These are phyloP conservation scores for Aspergillus sp. DNA, from an alignment of 2,329 filamentous ascomycete genomes.

Conservation along the genomic window DNA sequence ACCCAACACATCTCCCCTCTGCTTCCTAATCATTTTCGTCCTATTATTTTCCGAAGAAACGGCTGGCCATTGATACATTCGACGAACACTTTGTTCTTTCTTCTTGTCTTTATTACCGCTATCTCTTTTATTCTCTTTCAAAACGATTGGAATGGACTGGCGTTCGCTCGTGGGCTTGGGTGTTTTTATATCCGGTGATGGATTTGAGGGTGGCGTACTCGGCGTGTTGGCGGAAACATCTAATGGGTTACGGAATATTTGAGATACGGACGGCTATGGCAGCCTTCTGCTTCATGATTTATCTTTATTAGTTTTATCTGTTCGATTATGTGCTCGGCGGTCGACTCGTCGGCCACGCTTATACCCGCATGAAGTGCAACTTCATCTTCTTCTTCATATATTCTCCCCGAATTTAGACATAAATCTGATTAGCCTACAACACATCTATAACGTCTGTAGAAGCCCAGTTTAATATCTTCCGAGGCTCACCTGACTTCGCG, in stretches of 20 bases:
- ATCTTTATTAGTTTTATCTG: slow-evolving; percentile 28
- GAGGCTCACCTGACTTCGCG: slow-evolving; percentile 37
- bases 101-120: slow-evolving; percentile 19
- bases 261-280: slow-evolving; percentile 19
- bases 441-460: not conserved
- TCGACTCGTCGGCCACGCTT: not conserved
- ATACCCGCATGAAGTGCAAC: not conserved
- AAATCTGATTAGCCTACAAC: not conserved
- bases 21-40: slow-evolving; percentile 28
- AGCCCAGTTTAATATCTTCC: not conserved
- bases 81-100: slow-evolving; percentile 14
- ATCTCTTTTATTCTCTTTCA: slow-evolving; percentile 25
- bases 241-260: slow-evolving; percentile 29
- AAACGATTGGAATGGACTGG: slow-evolving; percentile 28
- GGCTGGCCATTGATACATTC: slow-evolving; percentile 8
- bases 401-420: not conserved
- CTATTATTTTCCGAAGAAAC: slow-evolving; percentile 16
- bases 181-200: slow-evolving; percentile 23
- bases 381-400: not conserved
- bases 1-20: slow-evolving; percentile 33
- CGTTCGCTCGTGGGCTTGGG: slow-evolving; percentile 26
- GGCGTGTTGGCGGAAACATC: slow-evolving; percentile 24
- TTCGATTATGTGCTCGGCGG: slow-evolving; percentile 7
- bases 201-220: slow-evolving; percentile 26
- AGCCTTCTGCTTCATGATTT: slow-evolving; percentile 31